Conservation (phyloP, 805 yeast species). For the Clavispora fructus region DNA sequence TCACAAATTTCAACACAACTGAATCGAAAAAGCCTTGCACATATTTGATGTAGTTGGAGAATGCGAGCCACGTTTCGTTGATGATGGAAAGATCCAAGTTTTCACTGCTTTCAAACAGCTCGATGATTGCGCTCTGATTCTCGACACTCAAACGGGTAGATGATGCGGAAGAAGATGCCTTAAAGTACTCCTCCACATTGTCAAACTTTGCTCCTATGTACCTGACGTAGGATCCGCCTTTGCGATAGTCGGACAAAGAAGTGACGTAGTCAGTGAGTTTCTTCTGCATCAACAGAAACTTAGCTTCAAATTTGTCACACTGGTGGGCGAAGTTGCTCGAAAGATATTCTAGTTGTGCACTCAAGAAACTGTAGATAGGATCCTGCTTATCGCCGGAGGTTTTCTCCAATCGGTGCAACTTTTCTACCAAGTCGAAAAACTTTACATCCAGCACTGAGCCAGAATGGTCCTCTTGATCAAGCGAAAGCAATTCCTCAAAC, state of each 20-base stretch:
- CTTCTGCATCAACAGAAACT: conserved; percentile 33
- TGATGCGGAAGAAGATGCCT: conserved; percentile 21
- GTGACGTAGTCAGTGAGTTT: conserved; percentile 32
- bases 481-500: conserved; percentile 32
- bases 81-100: conserved; percentile 37
- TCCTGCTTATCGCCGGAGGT: background rate
- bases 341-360: conserved; percentile 26
- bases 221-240: conserved; percentile 31
- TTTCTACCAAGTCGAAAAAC: conserved; percentile 35
- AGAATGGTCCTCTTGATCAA: conserved; percentile 28
- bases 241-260: conserved; percentile 26
- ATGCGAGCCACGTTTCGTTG: conserved; percentile 41
- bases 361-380: conserved; percentile 33
- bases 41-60: conserved; percentile 31
- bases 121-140: conserved; percentile 22
- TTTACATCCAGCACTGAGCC: conserved; percentile 20
- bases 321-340: conserved; percentile 33
- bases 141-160: conserved; percentile 22
- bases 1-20: conserved; percentile 29
- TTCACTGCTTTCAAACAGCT: conserved; percentile 33
- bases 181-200: conserved; percentile 30
- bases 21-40: conserved; percentile 26
- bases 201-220: conserved; percentile 36
- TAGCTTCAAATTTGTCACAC: conserved; percentile 29
- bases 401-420: conserved; percentile 30